Conservation (phyloP, 139 green algal genomes). For the Coelastrella sp. region DNA sequence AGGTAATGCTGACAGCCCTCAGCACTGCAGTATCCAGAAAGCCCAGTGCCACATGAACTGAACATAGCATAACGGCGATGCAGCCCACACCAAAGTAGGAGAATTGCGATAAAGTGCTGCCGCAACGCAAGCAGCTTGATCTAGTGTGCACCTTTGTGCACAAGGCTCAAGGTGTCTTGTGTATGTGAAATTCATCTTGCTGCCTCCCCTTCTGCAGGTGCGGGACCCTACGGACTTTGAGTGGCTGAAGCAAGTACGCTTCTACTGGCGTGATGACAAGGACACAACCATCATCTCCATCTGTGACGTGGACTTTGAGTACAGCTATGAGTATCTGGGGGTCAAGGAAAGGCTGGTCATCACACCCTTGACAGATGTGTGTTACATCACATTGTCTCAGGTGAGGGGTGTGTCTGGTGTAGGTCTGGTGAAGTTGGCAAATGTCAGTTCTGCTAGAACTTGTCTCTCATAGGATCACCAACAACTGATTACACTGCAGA, state of each 20-base stretch:
- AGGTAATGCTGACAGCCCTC: slow-evolving; percentile 59
- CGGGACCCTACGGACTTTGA: slow-evolving; percentile 97
- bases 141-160: too few species aligned
- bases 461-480: too few species aligned
- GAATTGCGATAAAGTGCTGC: too few species aligned
- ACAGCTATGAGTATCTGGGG: slow-evolving; percentile 94
- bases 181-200: not conserved
- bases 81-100: too few species aligned
- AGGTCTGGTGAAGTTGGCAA: not conserved
- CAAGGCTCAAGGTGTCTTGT: too few species aligned
- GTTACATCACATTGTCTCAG: slow-evolving; percentile 96
- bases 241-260: slow-evolving; percentile 96
- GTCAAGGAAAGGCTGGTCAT: slow-evolving; percentile 98
- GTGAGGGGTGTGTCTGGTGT: slow-evolving; percentile 3
- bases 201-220: not conserved
- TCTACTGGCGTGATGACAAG: slow-evolving; percentile 96
- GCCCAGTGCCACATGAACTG: not conserved
- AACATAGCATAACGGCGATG: too few species aligned
- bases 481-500: not conserved
- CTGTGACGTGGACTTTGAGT: slow-evolving; percentile 98
- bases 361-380: slow-evolving; percentile 96
- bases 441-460: not conserved
- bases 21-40: not conserved
- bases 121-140: too few species aligned
- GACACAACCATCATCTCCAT: slow-evolving; percentile 96